Evolutionary conservation across 257 asterid species (phyloP), one percentile per base, ranked within the genome.

Genomic region (Forsythia suspensa): DNA sequence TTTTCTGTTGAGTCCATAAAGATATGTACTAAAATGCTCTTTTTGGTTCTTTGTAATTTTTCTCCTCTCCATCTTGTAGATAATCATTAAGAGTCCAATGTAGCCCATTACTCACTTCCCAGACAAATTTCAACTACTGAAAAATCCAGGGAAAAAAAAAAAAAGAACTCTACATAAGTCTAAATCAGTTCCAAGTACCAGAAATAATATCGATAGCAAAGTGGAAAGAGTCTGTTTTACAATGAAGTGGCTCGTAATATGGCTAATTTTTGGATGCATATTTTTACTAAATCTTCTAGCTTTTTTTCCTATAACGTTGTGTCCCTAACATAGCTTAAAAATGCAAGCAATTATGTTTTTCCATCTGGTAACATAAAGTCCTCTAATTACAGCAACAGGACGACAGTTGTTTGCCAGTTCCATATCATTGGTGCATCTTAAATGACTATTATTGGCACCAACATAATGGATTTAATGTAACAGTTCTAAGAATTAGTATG

Each of bases 91-190:
- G 13, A 15, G 59, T 48, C 46, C 18, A 38, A 75, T 40, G 18
- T 16, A 72, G 4, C 20, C 59, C 15, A 48, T 48, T 1, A n/a
- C 20, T 0, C 20, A 16, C 59, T 48, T 48, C 59, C 59, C 59
- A 4, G 65, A 72, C 37, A 52, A 36, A 48, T 41, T 48, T 4
- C 34, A 29, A 29, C 34, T 12, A 46, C 39, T 63, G 67, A 52
- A 18, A 51, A 52, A 72, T 34, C 79, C 72, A 36, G 52, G 72
- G 75, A 79, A 55, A 72, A 43, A 24, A 72, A 43, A 24, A 72
- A 21, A 61, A 73, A 51, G 43, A 57, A 57, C 51, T 46, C 57
- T 61, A 74, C 36, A 61, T 16, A 44, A 39, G 52, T 75, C 12
- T 36, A 6, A 48, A 48, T 48, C n/a, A 15, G 20, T n/a, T 48